Evolutionary conservation across 139 green algal species (phyloP).

Genomic region (Asterochloris erici): DNA sequence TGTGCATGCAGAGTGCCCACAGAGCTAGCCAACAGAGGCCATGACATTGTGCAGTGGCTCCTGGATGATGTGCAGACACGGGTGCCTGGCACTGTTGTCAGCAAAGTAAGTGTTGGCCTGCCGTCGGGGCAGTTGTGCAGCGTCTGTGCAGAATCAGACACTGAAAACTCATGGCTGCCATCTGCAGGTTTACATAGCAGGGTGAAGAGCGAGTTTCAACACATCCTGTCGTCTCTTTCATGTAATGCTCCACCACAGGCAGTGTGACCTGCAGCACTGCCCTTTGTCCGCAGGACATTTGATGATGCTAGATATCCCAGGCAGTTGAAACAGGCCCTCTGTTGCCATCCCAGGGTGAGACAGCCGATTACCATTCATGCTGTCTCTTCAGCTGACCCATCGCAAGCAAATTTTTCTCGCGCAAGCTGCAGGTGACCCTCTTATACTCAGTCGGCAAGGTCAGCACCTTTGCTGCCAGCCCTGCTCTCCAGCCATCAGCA

Average conservation of each 20-base stretch:
- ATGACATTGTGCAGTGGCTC: constrained; percentile 17
- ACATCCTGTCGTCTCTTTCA: too few relatives aligned
- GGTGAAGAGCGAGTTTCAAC: background rate
- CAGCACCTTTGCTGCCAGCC: background rate
- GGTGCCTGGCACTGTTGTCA: background rate
- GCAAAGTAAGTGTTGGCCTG: too few relatives aligned
- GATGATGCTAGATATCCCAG: constrained; percentile 1
- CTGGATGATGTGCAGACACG: constrained; percentile 9
- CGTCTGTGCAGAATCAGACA: too few relatives aligned
- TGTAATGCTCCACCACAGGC: too few relatives aligned
- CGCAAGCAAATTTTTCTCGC: too few relatives aligned
- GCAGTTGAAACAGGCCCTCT: constrained; percentile 7
- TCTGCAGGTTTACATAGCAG: constrained; percentile 8
- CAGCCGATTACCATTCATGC: background rate
- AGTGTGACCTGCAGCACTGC: too few relatives aligned
- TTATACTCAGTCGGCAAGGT: constrained; percentile 15
- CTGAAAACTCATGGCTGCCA: too few relatives aligned
- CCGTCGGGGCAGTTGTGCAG: too few relatives aligned
- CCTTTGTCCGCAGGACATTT: too few relatives aligned
- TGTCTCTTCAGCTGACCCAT: too few relatives aligned
- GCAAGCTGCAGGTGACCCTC: too few relatives aligned
- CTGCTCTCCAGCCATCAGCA: background rate
- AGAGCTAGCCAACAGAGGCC: background rate
- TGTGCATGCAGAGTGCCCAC: background rate
- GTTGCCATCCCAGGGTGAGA: constrained; percentile 2